Evolutionary conservation across 2,329 filamentous ascomycete genomes (phyloP).

Genomic region (Bimuria novae-zelandiae): DNA sequence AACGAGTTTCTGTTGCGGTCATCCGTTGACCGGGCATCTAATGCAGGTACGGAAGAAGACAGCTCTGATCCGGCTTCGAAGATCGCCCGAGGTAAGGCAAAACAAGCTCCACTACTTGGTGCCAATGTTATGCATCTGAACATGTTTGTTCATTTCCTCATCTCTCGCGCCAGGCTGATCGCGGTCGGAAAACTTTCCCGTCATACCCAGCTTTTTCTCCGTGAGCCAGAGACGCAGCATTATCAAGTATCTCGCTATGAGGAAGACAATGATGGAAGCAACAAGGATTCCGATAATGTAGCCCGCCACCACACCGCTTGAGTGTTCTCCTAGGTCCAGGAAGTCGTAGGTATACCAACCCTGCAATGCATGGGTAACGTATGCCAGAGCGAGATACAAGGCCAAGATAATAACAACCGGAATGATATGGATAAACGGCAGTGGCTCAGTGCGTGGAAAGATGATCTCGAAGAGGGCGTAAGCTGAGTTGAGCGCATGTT

Average conservation of each 20-base stretch:
- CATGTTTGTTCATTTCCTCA: slow-evolving; percentile 23
- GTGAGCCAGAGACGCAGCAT: slow-evolving; percentile 47
- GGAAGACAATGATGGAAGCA: slow-evolving; percentile 47
- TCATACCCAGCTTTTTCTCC: slow-evolving; percentile 50
- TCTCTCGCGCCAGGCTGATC: slow-evolving; percentile 9
- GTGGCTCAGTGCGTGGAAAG: slow-evolving; percentile 66
- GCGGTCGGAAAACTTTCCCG: slow-evolving; percentile 41
- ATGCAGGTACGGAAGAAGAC: slow-evolving; percentile 8
- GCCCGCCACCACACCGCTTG: slow-evolving; percentile 62
- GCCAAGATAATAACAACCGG: slow-evolving; percentile 72
- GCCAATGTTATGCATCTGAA: slow-evolving; percentile 25
- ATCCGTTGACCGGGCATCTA: background rate
- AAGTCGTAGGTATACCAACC: slow-evolving; percentile 79
- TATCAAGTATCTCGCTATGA: slow-evolving; percentile 49
- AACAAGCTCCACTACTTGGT: slow-evolving; percentile 17
- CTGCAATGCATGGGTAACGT: slow-evolving; percentile 70
- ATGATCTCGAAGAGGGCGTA: slow-evolving; percentile 79
- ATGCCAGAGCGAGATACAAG: slow-evolving; percentile 74
- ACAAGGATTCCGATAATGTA: slow-evolving; percentile 61
- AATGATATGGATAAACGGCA: slow-evolving; percentile 68
- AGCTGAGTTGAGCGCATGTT: slow-evolving; percentile 74
- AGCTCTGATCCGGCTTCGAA: background rate
- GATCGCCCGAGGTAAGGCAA: background rate
- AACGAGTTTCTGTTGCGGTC: too few species aligned
- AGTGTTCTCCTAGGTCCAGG: slow-evolving; percentile 61